Evolutionary conservation across 1,284 basidiomycete species (phyloP), one percentile per base, ranked within the genome.

Genomic region (Ganoderma lingzhi): DNA sequence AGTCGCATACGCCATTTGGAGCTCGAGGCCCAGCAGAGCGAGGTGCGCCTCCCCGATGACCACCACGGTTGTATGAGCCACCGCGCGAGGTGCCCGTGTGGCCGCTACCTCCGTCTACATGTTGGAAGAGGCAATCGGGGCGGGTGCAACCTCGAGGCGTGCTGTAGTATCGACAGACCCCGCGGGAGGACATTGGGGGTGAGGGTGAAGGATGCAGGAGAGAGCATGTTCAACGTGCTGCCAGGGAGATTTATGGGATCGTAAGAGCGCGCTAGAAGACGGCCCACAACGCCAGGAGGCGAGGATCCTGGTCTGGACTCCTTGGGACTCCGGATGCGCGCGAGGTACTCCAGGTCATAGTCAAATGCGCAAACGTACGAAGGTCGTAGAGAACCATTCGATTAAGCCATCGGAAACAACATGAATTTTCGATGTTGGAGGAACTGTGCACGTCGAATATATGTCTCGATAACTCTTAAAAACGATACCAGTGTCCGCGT

Each of bases 1-100:
- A 84, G 32, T 74, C 77, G 78, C 90, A 91, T 5, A 83, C 76
- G 1, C 85, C 85, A 37, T 60, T 70, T 1, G 87, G 86, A 9
- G 70, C 70, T 1, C 60, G 63, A 32, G 66, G 66, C 3, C 37
- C 62, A 2, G 48, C 35, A 10, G 64, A 56, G 41, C 56, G 68
- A 44, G 55, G 23, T 10, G 35, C 32, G 5, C 62, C 62, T 19
- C 45, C 42, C 3, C 62, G 32, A 6, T 42, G 61, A 45, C 56
- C 42, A 14, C 39, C 53, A 32, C 53, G 53, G 17, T 15, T 17
- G 53, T 12, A 10, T 17, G 28, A 19, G 23, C 65, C 59, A 23
- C 65, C 53, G 17, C 28, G 56, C 56, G 37, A 56, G 9, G 37
- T 19, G 9, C 32, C 37, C 19, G 19, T 59, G 35, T 23, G 32